Percentiles rank a stretch among this genome's conserved stretches.
Conservation (phyloP, 139 green algal genomes). For the Gonium pectorale region DNA sequence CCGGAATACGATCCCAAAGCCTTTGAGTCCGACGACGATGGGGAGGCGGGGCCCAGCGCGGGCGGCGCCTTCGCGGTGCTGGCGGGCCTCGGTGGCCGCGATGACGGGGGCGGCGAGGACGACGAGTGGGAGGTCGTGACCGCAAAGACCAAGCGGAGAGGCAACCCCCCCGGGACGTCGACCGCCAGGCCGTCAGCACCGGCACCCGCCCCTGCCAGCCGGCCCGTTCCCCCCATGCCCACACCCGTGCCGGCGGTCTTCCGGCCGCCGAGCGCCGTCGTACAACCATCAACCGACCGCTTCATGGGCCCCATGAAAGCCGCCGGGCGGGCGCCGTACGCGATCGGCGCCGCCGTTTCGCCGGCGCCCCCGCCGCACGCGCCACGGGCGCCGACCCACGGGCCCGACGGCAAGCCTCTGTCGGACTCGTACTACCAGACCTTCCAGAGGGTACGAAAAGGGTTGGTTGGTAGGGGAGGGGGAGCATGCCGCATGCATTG, state of each 20-base stretch:
- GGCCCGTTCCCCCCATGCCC: neutral
- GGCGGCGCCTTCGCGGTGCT: slow-evolving; percentile 17
- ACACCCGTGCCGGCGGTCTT: neutral
- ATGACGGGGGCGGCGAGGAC: neutral
- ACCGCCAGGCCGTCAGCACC: neutral
- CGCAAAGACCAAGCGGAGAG: neutral
- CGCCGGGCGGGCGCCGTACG: slow-evolving; percentile 5
- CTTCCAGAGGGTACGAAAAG: slow-evolving; percentile 8
- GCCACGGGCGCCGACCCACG: slow-evolving; percentile 1
- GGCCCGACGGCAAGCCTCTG: neutral
- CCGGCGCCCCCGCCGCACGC: neutral
- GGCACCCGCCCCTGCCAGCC: neutral
- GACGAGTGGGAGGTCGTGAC: neutral
- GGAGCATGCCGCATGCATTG: neutral
- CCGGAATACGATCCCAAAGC: slow-evolving; percentile 11
- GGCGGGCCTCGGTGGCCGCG: neutral
- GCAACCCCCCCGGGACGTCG: neutral
- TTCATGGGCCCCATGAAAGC: neutral
- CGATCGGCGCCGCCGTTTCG: neutral
- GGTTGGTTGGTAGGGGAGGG: neutral
- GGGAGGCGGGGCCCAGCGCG: neutral
- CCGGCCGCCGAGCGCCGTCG: neutral
- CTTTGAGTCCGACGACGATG: slow-evolving; percentile 18
- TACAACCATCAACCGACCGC: neutral
- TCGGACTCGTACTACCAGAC: slow-evolving; percentile 34